phyloP scores from a whole-genome alignment of 2,329 filamentous ascomycete species.

The Penicillium sp. region DNA sequence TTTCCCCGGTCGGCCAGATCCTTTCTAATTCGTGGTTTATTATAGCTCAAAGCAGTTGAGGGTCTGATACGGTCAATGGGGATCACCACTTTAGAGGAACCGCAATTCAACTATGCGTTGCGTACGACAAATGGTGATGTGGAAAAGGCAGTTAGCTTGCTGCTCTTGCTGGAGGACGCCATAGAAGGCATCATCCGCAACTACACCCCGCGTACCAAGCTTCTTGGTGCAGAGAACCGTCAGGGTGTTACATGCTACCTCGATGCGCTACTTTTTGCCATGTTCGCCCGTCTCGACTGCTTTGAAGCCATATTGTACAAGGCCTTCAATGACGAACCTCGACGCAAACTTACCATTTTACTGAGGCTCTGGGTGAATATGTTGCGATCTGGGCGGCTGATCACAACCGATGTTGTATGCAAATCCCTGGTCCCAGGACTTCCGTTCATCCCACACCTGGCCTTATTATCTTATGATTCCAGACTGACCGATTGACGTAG shows the following conservation, averaged over 20 bases:
- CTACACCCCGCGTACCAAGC: slow-evolving; percentile 67
- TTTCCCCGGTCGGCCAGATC: not conserved
- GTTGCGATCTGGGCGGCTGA: slow-evolving; percentile 77
- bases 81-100: slow-evolving; percentile 56
- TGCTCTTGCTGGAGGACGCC: slow-evolving; percentile 76
- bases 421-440: no score
- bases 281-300: slow-evolving; percentile 86
- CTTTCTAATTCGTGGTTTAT: slow-evolving; percentile 11
- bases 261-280: slow-evolving; percentile 86
- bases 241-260: slow-evolving; percentile 90
- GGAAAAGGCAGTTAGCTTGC: slow-evolving; percentile 71
- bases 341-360: slow-evolving; percentile 70
- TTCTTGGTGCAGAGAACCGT: slow-evolving; percentile 84
- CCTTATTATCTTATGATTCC: no score
- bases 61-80: slow-evolving; percentile 53
- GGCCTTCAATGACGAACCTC: slow-evolving; percentile 68
- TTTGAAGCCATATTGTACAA: slow-evolving; percentile 91
- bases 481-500: slow-evolving; percentile 48
- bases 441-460: no score
- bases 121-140: slow-evolving; percentile 65
- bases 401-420: slow-evolving; percentile 77
- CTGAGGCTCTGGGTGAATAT: slow-evolving; percentile 92
- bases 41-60: slow-evolving; percentile 53
- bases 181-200: slow-evolving; percentile 73
- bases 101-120: slow-evolving; percentile 63